Conservation (phyloP, 345 rosid species). For the Streptanthus diversifolius region DNA sequence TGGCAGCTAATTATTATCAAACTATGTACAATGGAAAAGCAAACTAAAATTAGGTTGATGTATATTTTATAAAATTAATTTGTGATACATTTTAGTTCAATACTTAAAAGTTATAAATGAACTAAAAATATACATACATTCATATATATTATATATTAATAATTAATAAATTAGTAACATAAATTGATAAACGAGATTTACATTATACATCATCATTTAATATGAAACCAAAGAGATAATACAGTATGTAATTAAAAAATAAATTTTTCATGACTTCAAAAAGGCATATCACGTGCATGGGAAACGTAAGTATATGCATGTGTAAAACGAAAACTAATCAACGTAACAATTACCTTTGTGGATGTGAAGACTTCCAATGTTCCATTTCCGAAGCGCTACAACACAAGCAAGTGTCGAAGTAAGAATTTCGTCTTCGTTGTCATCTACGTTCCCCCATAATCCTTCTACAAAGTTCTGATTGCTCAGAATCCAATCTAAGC, state of each 20-base stretch:
- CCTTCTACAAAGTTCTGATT: slow-evolving; percentile 44
- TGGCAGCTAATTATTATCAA: background rate
- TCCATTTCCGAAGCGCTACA: slow-evolving; percentile 49
- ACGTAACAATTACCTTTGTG: slow-evolving; percentile 36
- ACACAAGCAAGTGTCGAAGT: slow-evolving; percentile 54
- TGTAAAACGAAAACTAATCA: background rate
- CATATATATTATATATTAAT: background rate
- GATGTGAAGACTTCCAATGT: slow-evolving; percentile 19
- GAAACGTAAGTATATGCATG: background rate
- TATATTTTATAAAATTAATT: background rate
- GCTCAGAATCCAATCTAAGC: slow-evolving; percentile 53
- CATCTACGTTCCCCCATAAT: slow-evolving; percentile 48
- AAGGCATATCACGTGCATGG: background rate
- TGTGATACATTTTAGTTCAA: background rate
- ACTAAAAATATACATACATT: background rate
- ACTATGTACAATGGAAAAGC: background rate
- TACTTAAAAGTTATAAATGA: background rate
- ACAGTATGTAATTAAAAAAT: no score
- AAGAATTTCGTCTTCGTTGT: slow-evolving; percentile 27
- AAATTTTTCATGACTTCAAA: background rate
- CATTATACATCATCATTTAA: background rate
- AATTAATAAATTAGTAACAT: background rate
- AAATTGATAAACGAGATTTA: background rate
- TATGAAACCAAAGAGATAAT: no score
- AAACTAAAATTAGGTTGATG: no score